A percentile compares a stretch with the other conserved stretches of the same genome.
phyloP scores from a whole-genome alignment of 495 filamentous ascomycete genomes.

The Penicillium canescens region DNA sequence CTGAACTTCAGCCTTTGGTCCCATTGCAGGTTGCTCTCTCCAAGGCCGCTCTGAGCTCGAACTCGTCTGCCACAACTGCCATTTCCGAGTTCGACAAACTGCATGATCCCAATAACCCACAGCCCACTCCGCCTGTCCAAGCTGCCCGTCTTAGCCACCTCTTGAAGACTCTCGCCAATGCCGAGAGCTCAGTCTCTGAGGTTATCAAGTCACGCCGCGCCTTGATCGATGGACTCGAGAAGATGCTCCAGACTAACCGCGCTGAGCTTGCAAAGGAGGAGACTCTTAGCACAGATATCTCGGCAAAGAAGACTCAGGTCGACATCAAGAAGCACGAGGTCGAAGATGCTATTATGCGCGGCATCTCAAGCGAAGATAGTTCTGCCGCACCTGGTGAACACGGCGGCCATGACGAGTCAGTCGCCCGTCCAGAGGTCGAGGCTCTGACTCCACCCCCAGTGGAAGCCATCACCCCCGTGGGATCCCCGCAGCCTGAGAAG shows the following conservation, averaged over 20 bases:
- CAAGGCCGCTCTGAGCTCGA: constrained; percentile 64
- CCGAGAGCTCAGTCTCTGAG: constrained; percentile 88
- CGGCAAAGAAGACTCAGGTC: constrained; percentile 59
- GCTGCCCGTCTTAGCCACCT: constrained; percentile 86
- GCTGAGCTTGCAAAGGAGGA: constrained; percentile 68
- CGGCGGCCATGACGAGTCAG: constrained; percentile 45
- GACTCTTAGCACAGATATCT: constrained; percentile 56
- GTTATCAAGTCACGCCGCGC: constrained; percentile 82
- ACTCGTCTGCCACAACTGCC: constrained; percentile 63
- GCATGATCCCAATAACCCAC: constrained; percentile 61
- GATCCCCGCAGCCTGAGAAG: constrained; percentile 40
- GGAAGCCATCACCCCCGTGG: constrained; percentile 47
- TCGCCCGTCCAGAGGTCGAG: constrained; percentile 74
- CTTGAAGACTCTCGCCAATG: constrained; percentile 82
- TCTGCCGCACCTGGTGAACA: constrained; percentile 41
- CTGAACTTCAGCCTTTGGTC: constrained; percentile 74
- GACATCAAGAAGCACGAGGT: constrained; percentile 82
- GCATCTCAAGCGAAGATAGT: constrained; percentile 56
- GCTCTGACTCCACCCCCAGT: constrained; percentile 76
- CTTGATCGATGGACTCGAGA: constrained; percentile 79
- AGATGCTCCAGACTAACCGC: constrained; percentile 74
- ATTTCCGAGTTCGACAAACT: constrained; percentile 81
- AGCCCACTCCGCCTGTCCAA: constrained; percentile 81
- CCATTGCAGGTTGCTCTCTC: constrained; percentile 69
- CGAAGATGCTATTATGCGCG: constrained; percentile 84